Base-by-base conservation (phyloP, 2,329 filamentous ascomycete species). In the Ophiocordyceps australis region DNA sequence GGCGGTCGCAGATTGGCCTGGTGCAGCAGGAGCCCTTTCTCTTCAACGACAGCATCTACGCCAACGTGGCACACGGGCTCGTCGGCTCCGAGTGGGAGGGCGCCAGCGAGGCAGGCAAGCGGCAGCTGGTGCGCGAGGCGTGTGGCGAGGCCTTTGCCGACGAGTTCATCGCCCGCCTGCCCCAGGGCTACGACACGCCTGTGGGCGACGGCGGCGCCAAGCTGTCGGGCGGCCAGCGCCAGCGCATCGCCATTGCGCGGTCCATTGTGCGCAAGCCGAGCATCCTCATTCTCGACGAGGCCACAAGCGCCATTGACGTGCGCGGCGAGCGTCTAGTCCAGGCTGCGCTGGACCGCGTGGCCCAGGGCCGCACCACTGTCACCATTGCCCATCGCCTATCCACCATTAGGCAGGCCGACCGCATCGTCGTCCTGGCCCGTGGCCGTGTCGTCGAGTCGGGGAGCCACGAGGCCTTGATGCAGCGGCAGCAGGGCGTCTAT, bases 151-250 rank as follows among this genome's bases (percentile, higher is more conserved):
- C 74, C 1, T 78, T 74, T 43, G 74, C 74, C 1, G 65, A 75
- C 34, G 73, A 77, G 31, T 79, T 75, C 37, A 72, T 80, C 29
- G 57, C 65, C 24, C 61, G 61, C 13, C 52, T 80, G 4, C 74
- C 74, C 7, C 7, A 7, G 7, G 17, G 17, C 2, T 85, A 85
- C 40, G 62, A 75, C 5, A 82, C 80, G 0, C 49, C 65, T 7
- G 79, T 89, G 2, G 81, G 81, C 2, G 79, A 86, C 40, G 65
- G 65, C 16, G 81, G 81, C 5, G 74, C 76, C 24, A 81, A 79
- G 42, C 54, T 91, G 2, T 82, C 75, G 9, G 77, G 80, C n/a
- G 82, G 82, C 1, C 81, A 92, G 44, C 67, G 79, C n/a, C 81
- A 91, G 44, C 67, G 82, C 5, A 62, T 91, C 14, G 76, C 78